Evolutionary conservation across 257 asterid genomes (phyloP), one percentile per base, ranked within the genome.

Genomic region (Haberlea rhodopensis): DNA sequence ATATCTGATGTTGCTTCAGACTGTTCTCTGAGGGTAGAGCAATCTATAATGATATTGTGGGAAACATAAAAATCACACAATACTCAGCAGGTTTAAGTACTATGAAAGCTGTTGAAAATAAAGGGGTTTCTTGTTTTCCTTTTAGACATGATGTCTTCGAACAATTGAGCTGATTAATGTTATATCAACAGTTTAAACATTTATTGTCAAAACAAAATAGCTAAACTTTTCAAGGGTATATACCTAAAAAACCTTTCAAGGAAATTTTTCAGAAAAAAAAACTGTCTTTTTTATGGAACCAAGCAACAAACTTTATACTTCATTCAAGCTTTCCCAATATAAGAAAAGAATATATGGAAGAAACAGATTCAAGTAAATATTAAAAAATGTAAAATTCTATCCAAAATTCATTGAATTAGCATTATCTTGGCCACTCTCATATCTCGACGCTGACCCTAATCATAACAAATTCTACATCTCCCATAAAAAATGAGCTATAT

Each of bases 41-140:
- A n/a, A n/a, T n/a, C n/a, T 20, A 73, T 63, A 49, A 68, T 73
- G 32, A 68, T 62, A 73, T 48, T 62, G 53, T 67, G 46, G 74
- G 73, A 58, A 67, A 67, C 71, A 65, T 57, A 68, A 68, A 37
- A 60, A 51, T 57, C 16, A 62, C 29, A 25, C 48, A 31, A 40
- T 37, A 6, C 11, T 70, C 32, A 34, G 60, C 49, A 58, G 64
- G 53, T 71, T 61, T 67, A 49, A 62, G 66, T 68, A 60, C 73
- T 20, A 23, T 28, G 51, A 61, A 60, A 61, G n/a, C 52, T 27
- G 54, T 43, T 46, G 53, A 63, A 57, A 68, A 46, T 46, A 46
- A 62, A 62, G 45, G 57, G 11, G 0, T 26, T 26, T 62, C 0
- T 45, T 15, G 20, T 62, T 45, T 62, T n/a, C 67, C 4, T 20